Conservation (phyloP, 2,329 filamentous ascomycete genomes). For the Rhinocladiella similis region DNA sequence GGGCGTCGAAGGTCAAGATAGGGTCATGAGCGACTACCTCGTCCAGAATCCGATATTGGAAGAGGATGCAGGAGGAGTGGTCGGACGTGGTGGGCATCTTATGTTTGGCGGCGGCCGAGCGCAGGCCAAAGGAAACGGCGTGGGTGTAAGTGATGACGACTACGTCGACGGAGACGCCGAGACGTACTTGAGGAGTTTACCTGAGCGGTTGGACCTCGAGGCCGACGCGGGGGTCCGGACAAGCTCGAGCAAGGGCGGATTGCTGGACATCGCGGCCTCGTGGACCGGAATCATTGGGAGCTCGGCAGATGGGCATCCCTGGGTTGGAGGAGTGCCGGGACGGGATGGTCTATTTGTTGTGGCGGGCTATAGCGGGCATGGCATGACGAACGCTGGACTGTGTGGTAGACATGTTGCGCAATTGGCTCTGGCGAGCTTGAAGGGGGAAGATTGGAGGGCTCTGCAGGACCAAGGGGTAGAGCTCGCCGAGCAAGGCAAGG, state of each 20-base stretch:
- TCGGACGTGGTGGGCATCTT: slow-evolving; percentile 47
- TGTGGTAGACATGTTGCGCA: slow-evolving; percentile 25
- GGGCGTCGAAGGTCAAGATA: slow-evolving; percentile 55
- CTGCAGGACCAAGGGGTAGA: background rate
- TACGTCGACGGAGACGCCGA: slow-evolving; percentile 47
- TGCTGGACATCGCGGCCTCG: slow-evolving; percentile 22
- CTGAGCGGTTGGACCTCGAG: slow-evolving; percentile 39
- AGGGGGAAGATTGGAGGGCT: slow-evolving; percentile 1
- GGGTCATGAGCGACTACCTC: slow-evolving; percentile 68
- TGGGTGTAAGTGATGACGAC: slow-evolving; percentile 48
- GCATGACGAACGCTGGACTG: slow-evolving; percentile 54
- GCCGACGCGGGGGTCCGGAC: slow-evolving; percentile 13
- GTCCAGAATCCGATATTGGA: slow-evolving; percentile 50
- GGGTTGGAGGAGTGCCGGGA: slow-evolving; percentile 52
- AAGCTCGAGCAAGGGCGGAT: background rate
- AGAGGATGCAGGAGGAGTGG: background rate
- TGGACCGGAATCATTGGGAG: slow-evolving; percentile 56
- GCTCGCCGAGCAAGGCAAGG: background rate
- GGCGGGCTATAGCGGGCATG: slow-evolving; percentile 65
- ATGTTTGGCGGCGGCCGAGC: slow-evolving; percentile 63
- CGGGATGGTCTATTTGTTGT: slow-evolving; percentile 54
- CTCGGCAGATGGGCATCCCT: slow-evolving; percentile 52
- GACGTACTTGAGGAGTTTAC: slow-evolving; percentile 41
- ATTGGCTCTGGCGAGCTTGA: slow-evolving; percentile 12
- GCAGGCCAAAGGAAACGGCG: slow-evolving; percentile 43